Evolutionary conservation across 2,329 filamentous ascomycete genomes (phyloP).

Genomic region (Cytospora schulzeri): DNA sequence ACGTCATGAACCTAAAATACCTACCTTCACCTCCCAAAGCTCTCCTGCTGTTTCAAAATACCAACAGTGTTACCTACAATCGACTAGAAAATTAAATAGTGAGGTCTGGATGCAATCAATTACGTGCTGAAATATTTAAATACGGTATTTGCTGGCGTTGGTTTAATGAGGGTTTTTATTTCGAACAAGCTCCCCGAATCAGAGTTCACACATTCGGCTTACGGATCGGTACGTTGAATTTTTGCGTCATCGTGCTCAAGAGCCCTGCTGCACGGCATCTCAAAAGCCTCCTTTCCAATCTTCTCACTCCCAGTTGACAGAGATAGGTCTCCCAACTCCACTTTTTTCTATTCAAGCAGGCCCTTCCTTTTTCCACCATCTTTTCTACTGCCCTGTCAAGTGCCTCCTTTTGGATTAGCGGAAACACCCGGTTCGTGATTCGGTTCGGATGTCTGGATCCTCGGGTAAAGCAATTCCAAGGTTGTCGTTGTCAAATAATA

Average conservation of each 20-base stretch:
- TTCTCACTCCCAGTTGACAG: not conserved
- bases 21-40: too few relatives aligned
- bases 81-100: too few relatives aligned
- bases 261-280: not conserved
- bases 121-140: too few relatives aligned
- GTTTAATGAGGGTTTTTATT: not conserved
- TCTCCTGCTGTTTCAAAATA: too few relatives aligned
- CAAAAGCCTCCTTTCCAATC: not conserved
- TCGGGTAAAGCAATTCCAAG: slow-evolving; percentile 17
- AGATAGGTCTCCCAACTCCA: too few relatives aligned
- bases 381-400: slow-evolving; percentile 2
- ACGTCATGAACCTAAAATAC: too few relatives aligned
- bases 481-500: slow-evolving; percentile 12
- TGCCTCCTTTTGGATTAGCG: slow-evolving; percentile 10
- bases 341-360: slow-evolving; percentile 17
- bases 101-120: too few relatives aligned
- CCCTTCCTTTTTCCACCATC: slow-evolving; percentile 4
- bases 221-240: not conserved
- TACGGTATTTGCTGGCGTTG: too few relatives aligned
- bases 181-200: not conserved
- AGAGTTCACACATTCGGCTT: not conserved
- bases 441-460: slow-evolving; percentile 20
- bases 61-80: too few relatives aligned
- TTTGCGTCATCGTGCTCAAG: slow-evolving; percentile 17
- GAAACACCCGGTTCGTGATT: slow-evolving; percentile 17